Percentiles rank a stretch among this genome's conserved stretches.
Evolutionary conservation across 2,329 filamentous ascomycete species (phyloP).

Genomic region (Rachicladosporium sp.): DNA sequence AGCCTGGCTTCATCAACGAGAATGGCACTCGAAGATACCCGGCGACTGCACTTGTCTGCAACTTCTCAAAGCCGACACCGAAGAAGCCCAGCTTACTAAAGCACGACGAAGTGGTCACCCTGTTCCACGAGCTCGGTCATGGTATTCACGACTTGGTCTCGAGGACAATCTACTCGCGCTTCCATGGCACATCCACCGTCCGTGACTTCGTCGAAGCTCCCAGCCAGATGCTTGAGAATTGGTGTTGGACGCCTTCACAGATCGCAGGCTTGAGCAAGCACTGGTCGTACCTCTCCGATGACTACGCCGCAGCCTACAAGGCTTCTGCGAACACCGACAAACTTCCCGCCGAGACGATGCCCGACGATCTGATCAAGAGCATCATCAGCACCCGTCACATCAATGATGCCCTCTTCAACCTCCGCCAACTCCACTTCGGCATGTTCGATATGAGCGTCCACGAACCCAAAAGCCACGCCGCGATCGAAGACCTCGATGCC

Average conservation of each 20-base stretch:
- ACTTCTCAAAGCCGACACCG: conserved; percentile 68
- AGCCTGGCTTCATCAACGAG: conserved; percentile 46
- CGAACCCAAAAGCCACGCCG: conserved; percentile 54
- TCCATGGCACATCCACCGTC: conserved; percentile 40
- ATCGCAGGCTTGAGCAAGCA: conserved; percentile 54
- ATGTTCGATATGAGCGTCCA: conserved; percentile 78
- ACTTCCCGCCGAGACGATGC: conserved; percentile 54
- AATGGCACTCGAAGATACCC: conserved; percentile 64
- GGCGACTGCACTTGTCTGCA: conserved; percentile 70
- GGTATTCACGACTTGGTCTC: conserved; percentile 41
- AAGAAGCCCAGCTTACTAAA: conserved; percentile 69
- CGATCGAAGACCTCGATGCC: conserved; percentile 53
- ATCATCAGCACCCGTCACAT: conserved; percentile 68
- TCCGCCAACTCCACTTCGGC: conserved; percentile 68
- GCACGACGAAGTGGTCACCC: conserved; percentile 69
- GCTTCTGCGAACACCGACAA: conserved; percentile 16
- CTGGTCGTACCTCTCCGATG: conserved; percentile 43
- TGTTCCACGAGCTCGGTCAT: conserved; percentile 56
- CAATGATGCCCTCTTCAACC: conserved; percentile 67
- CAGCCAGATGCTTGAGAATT: conserved; percentile 43
- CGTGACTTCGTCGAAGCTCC: conserved; percentile 40
- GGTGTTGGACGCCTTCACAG: conserved; percentile 42
- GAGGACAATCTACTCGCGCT: conserved; percentile 37
- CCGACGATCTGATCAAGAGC: conserved; percentile 61
- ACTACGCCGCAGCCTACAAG: conserved; percentile 35